Base-by-base conservation (phyloP, 176 grass and related monocot species). In the Avena sativa region DNA sequence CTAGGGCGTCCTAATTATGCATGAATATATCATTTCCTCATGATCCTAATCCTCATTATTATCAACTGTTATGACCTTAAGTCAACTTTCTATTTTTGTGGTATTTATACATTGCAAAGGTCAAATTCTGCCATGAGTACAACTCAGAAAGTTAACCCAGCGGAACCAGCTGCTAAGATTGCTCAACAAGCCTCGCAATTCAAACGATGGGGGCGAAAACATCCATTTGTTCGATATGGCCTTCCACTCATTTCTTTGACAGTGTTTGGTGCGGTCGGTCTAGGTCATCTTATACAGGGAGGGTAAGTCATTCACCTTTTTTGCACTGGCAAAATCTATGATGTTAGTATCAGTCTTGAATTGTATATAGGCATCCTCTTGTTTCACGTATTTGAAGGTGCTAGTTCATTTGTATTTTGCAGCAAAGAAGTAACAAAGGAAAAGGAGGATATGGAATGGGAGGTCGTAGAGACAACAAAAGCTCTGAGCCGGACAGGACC, bases 391-490 rank as follows among this genome's bases (percentile, higher is more conserved):
- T 91, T 72, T 79, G 58, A 87, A 20, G 2, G 15, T 79, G 9
- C 11, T 28, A 10, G 23, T 26, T 78, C 15, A 85, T 86, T 82
- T 82, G 36, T 63, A 70, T 46, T 78, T 60, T 75, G 59, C 92
- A 94, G 94, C 76, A 96, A 98, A 89, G 97, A 98, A 75, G 92
- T 98, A 46, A 91, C 90, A 6, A 96, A 98, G 79, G 92, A 98
- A 90, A 98, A 91, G 76, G 97, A 98, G 67, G 94, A 98, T 86
- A 84, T 98, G 25, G 97, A 98, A 88, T 96, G 97, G 97, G 81
- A 96, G 85, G 93, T 98, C 2, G 88, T 94, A 79, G 94, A 96
- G 86, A 96, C 90, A 77, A 96, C 86, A 74, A 93, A 88, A 88
- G 90, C 97, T 67, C 58, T 96, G 25, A 96, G 88, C 76, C 82